Conservation (phyloP, 495 filamentous ascomycete species). For the Daldinia grandis region DNA sequence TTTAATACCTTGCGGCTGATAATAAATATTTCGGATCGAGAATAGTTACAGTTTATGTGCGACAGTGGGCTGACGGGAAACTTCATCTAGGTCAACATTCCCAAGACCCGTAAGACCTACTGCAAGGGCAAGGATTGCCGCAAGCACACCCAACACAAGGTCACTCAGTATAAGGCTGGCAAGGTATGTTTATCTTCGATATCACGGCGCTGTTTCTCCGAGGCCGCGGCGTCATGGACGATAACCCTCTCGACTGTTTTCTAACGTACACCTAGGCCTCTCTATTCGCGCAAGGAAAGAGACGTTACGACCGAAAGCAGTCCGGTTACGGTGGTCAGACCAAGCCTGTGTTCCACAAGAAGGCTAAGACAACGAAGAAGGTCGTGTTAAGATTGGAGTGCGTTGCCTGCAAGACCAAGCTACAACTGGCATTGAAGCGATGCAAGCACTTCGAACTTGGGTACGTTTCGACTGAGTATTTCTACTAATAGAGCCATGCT, state of each 20-base stretch:
- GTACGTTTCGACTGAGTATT: slow-evolving; percentile 63
- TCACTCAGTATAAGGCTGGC: slow-evolving; percentile 93
- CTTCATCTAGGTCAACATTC: slow-evolving; percentile 58
- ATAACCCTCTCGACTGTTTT: neutral
- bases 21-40: slow-evolving; percentile 1
- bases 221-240: neutral
- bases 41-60: slow-evolving; percentile 2
- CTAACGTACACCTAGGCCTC: slow-evolving; percentile 56
- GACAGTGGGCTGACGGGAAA: slow-evolving; percentile 69
- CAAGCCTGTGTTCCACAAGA: slow-evolving; percentile 92
- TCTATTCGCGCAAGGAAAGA: slow-evolving; percentile 97
- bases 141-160: slow-evolving; percentile 79
- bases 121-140: slow-evolving; percentile 95
- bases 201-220: neutral
- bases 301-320: slow-evolving; percentile 99
- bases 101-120: slow-evolving; percentile 81
- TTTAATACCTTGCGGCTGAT: neutral
- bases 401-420: slow-evolving; percentile 96
- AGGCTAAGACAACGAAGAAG: slow-evolving; percentile 99
- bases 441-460: slow-evolving; percentile 99
- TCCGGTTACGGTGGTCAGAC: slow-evolving; percentile 99
- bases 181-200: slow-evolving; percentile 59
- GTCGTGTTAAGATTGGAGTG: slow-evolving; percentile 97
- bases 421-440: slow-evolving; percentile 95
- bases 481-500: neutral